phyloP scores from a whole-genome alignment of 495 filamentous ascomycete species.

The Hyaloscypha finlandica region DNA sequence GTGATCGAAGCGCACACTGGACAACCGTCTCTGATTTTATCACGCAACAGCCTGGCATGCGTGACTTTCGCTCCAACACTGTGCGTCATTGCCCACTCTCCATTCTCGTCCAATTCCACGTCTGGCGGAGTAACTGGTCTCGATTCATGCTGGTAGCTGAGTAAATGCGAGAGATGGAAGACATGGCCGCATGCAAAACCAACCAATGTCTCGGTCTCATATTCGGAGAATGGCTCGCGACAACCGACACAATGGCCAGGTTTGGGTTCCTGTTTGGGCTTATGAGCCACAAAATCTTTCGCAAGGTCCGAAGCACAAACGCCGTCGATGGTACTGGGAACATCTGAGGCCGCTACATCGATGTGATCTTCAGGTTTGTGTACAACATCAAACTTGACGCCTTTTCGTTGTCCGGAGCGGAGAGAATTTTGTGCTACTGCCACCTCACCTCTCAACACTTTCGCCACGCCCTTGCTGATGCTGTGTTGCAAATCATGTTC shows the following conservation, averaged over 20 bases:
- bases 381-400: conserved; percentile 83
- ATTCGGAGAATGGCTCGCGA: conserved; percentile 55
- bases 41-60: conserved; percentile 76
- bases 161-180: conserved; percentile 83
- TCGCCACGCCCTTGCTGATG: conserved; percentile 87
- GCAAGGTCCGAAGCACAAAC: conserved; percentile 13
- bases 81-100: conserved; percentile 47
- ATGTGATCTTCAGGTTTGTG: conserved; percentile 43
- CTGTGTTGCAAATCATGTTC: conserved; percentile 92
- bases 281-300: conserved; percentile 17
- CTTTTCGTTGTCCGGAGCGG: conserved; percentile 73
- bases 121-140: conserved; percentile 41
- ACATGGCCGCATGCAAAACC: conserved; percentile 92
- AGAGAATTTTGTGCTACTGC: conserved; percentile 76
- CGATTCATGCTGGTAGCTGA: conserved; percentile 50
- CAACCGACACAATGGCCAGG: conserved; percentile 66
- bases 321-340: conserved; percentile 23
- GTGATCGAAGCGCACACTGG: conserved; percentile 51
- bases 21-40: conserved; percentile 70
- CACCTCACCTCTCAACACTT: conserved; percentile 85
- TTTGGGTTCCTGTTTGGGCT: conserved; percentile 33
- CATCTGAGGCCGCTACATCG: conserved; percentile 40
- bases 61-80: conserved; percentile 87
- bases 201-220: conserved; percentile 76
- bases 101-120: conserved; percentile 43